A percentile compares a stretch with the other conserved stretches of the same genome.
These are phyloP conservation scores for Phaeosphaeriaceae sp. DNA, from an alignment of 2,329 filamentous ascomycete species.

Conservation along the genomic window DNA sequence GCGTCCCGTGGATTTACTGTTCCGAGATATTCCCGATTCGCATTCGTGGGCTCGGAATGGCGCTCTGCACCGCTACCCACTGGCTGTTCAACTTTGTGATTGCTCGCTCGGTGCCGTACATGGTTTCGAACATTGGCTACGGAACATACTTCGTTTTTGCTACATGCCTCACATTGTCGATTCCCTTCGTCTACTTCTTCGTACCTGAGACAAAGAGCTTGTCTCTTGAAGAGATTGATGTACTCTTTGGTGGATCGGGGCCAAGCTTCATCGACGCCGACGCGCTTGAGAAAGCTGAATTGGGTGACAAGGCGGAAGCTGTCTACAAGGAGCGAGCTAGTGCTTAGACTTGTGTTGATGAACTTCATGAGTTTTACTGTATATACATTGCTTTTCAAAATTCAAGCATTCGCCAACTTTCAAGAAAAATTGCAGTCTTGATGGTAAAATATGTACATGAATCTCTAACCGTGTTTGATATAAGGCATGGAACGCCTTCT, in stretches of 20 bases:
- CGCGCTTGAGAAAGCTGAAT: neutral
- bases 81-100: conserved; percentile 78
- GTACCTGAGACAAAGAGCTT: conserved; percentile 54
- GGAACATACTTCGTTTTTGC: conserved; percentile 58
- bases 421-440: neutral
- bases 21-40: conserved; percentile 76
- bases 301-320: neutral
- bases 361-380: neutral
- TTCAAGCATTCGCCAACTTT: neutral
- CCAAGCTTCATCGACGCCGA: neutral
- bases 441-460: neutral
- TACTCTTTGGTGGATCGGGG: conserved; percentile 46
- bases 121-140: conserved; percentile 58
- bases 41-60: conserved; percentile 70
- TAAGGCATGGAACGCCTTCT: neutral
- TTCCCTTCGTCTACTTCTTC: conserved; percentile 56
- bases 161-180: conserved; percentile 53
- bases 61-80: conserved; percentile 73
- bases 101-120: conserved; percentile 70
- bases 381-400: neutral
- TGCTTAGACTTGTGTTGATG: neutral
- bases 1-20: conserved; percentile 78
- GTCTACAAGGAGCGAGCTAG: neutral
- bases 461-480: neutral
- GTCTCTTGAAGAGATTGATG: conserved; percentile 56